Evolutionary conservation across 2,329 filamentous ascomycete genomes (phyloP), one percentile per base, ranked within the genome.

Genomic region (Aureobasidium sp.): DNA sequence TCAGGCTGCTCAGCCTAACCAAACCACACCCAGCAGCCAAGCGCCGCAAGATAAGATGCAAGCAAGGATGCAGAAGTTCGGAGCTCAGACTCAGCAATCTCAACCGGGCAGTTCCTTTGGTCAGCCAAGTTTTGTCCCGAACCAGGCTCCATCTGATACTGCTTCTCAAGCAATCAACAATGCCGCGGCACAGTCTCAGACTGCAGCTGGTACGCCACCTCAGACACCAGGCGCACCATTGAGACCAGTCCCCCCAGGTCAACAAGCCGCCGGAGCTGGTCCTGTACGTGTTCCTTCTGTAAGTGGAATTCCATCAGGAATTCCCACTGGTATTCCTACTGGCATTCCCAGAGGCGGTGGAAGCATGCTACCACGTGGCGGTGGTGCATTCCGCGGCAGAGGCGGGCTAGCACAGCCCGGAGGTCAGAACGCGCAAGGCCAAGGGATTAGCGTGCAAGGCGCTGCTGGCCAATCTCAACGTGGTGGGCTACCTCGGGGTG

Each of bases 61-160:
- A 41, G 63, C 65, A 34, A 64, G 68, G n/a, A 65, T 67, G 49
- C 65, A 66, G n/a, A 66, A 69, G 41, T 71, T 71, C 42, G 68
- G 68, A 31, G 64, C 52, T 25, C 37, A 42, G 6, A 53, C 55
- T 25, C 36, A 34, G 45, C 37, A 51, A 12, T 22, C 62, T 42
- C 48, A 61, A 22, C 31, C 51, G 34, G 42, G 53, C 20, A 41
- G 58, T 17, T 27, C 48, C 15, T 70, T 69, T 47, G 67, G 66
- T 36, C 66, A 68, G 51, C 65, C 65, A 2, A 66, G 61, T 48
- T 64, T 64, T 25, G 52, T 37, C 25, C 53, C 64, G 1, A 56
- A 63, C 22, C 55, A 58, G 15, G 31, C 17, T 48, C 65, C 68
- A 31, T 36, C 65, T 12, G 47, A 60, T 14, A 65, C 66, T 49